Percentiles rank a stretch among this genome's conserved stretches.
Conservation (phyloP, 352 stramenopile genomes). For the Pythium insidiosum region DNA sequence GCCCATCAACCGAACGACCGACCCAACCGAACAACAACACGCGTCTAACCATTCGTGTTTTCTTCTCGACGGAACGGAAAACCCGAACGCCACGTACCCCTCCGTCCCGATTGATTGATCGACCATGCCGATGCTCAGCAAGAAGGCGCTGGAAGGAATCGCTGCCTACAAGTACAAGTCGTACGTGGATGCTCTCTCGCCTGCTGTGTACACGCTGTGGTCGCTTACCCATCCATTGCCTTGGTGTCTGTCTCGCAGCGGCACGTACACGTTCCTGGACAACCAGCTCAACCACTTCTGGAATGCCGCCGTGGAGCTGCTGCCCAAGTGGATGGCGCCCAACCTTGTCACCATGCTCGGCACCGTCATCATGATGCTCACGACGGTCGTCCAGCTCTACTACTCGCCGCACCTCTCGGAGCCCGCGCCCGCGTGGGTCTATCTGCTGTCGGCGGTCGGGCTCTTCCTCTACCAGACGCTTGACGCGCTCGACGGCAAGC, state of each 20-base stretch:
- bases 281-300: conserved; percentile 86
- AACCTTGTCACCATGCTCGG: conserved; percentile 90
- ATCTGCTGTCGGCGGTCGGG: conserved; percentile 60
- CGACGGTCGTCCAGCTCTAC: conserved; percentile 72
- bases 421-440: conserved; percentile 60
- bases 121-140: conserved; percentile 42
- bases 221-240: neutral
- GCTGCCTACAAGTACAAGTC: conserved; percentile 85
- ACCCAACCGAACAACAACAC: no score
- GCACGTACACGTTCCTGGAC: conserved; percentile 84
- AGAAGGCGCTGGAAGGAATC: conserved; percentile 78
- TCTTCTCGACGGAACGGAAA: no score
- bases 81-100: neutral
- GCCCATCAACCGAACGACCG: no score
- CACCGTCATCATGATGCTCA: conserved; percentile 67
- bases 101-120: neutral
- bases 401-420: conserved; percentile 63
- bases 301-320: conserved; percentile 72
- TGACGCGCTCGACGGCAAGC: conserved; percentile 99
- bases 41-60: no score
- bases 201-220: neutral
- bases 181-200: conserved; percentile 26
- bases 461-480: conserved; percentile 96
- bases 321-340: conserved; percentile 86
- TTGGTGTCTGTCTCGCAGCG: conserved; percentile 17